Evolutionary conservation across 192 early-diverging fungal genomes (phyloP).

Genomic region (Backusella tarrabulga): DNA sequence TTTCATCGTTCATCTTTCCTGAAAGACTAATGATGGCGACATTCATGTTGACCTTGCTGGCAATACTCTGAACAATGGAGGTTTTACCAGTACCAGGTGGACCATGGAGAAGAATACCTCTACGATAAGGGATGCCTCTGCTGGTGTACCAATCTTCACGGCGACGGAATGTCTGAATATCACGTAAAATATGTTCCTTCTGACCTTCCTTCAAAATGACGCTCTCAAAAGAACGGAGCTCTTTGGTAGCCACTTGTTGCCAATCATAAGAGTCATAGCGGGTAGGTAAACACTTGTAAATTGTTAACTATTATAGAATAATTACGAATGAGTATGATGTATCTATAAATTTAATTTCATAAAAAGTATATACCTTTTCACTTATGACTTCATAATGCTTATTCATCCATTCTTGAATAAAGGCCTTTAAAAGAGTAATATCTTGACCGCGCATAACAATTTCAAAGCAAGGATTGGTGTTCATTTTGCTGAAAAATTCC

Average conservation of each 20-base stretch:
- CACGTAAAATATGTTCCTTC: slow-evolving; percentile 42
- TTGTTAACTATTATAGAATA: not conserved
- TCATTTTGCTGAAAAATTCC: slow-evolving; percentile 6
- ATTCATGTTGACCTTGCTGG: slow-evolving; percentile 49
- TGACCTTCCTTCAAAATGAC: slow-evolving; percentile 48
- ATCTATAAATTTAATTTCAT: not conserved
- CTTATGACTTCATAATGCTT: slow-evolving; percentile 16
- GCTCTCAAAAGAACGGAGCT: slow-evolving; percentile 44
- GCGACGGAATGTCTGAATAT: slow-evolving; percentile 44
- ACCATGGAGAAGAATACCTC: slow-evolving; percentile 53
- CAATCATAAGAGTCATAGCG: slow-evolving; percentile 10
- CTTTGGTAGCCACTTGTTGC: slow-evolving; percentile 18
- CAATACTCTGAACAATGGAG: slow-evolving; percentile 50
- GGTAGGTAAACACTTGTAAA: slow-evolving; percentile 6
- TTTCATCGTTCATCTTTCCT: slow-evolving; percentile 42
- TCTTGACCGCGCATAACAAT: slow-evolving; percentile 7
- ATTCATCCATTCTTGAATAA: slow-evolving; percentile 30
- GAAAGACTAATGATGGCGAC: slow-evolving; percentile 49
- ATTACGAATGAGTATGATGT: not conserved
- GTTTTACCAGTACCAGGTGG: slow-evolving; percentile 57
- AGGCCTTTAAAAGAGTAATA: not conserved
- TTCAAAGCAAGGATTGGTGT: not conserved
- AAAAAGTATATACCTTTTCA: slow-evolving; percentile 21
- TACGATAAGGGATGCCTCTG: slow-evolving; percentile 52
- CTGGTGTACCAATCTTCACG: slow-evolving; percentile 46